phyloP scores from a whole-genome alignment of 208 protist genomes.

The Crithidia sp. region DNA sequence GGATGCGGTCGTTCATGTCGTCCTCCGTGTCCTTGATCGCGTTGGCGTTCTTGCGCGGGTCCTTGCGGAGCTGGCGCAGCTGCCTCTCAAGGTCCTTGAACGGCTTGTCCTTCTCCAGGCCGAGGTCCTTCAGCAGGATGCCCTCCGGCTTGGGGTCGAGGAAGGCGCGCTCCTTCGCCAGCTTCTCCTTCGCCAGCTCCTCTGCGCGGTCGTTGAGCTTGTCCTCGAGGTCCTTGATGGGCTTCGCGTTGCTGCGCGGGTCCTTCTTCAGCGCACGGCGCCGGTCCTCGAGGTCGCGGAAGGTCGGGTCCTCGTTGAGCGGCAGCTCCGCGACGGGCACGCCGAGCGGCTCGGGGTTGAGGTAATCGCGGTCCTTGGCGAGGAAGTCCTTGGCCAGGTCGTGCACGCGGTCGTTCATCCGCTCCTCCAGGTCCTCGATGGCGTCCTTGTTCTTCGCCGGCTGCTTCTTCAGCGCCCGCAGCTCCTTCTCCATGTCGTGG shows the following conservation, averaged over 20 bases:
- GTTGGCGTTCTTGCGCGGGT: constrained; percentile 46
- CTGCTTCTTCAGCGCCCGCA: constrained; percentile 68
- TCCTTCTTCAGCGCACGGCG: constrained; percentile 64
- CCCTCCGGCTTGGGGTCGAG: constrained; percentile 77
- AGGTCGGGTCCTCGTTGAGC: constrained; percentile 65
- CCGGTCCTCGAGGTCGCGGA: constrained; percentile 55
- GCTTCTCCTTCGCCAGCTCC: constrained; percentile 61
- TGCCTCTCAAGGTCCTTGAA: constrained; percentile 74
- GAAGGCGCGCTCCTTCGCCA: constrained; percentile 74
- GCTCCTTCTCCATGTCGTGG: constrained; percentile 65
- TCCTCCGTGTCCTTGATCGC: constrained; percentile 48
- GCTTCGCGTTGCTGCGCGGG: constrained; percentile 25
- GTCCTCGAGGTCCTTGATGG: constrained; percentile 54
- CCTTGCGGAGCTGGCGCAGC: constrained; percentile 45
- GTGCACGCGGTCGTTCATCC: constrained; percentile 74
- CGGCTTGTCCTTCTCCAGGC: constrained; percentile 65
- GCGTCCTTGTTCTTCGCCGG: constrained; percentile 65
- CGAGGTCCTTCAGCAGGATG: constrained; percentile 64
- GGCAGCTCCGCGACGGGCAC: constrained; percentile 66
- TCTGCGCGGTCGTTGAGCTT: constrained; percentile 67
- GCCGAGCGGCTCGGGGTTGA: constrained; percentile 75
- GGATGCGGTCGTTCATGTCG: constrained; percentile 48
- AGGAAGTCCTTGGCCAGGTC: constrained; percentile 72
- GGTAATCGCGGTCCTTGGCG: constrained; percentile 52
- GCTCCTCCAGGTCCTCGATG: constrained; percentile 65